Conservation (phyloP, 495 filamentous ascomycete genomes). For the Lophiotrema nucula region DNA sequence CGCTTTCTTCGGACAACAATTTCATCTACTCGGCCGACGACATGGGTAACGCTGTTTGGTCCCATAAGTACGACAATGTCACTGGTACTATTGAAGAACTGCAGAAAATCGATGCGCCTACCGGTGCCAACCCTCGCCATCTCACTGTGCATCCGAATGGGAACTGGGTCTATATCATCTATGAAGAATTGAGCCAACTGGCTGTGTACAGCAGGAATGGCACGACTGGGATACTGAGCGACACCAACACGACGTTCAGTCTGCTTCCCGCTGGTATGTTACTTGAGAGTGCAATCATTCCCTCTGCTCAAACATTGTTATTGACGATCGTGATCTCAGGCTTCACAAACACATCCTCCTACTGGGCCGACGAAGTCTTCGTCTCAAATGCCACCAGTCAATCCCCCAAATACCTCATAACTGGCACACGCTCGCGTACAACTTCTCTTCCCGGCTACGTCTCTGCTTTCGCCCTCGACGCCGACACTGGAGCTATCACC, state of each 20-base stretch:
- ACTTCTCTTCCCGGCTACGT: neutral
- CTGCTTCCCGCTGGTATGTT: too few relatives aligned
- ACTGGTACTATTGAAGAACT: neutral
- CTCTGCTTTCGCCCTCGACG: neutral
- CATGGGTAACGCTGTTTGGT: constrained; percentile 1
- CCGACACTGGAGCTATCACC: neutral
- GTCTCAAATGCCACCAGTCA: neutral
- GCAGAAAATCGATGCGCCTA: neutral
- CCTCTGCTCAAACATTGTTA: too few relatives aligned
- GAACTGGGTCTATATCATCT: neutral
- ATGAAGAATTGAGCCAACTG: neutral
- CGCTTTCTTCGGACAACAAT: neutral
- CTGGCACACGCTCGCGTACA: neutral
- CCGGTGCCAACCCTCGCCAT: constrained; percentile 1
- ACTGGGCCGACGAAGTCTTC: constrained; percentile 10
- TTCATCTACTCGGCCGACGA: constrained; percentile 13
- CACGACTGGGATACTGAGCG: too few relatives aligned
- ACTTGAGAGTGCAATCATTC: too few relatives aligned
- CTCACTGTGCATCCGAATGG: neutral
- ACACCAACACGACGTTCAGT: too few relatives aligned
- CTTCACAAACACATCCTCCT: too few relatives aligned
- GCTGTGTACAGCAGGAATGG: neutral
- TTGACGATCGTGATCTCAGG: too few relatives aligned
- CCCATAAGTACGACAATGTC: neutral
- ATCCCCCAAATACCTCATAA: neutral